Percentiles rank a stretch among this genome's conserved stretches.
Evolutionary conservation across 2,329 filamentous ascomycete genomes (phyloP).

Genomic region (Aspergillus carbonarius): DNA sequence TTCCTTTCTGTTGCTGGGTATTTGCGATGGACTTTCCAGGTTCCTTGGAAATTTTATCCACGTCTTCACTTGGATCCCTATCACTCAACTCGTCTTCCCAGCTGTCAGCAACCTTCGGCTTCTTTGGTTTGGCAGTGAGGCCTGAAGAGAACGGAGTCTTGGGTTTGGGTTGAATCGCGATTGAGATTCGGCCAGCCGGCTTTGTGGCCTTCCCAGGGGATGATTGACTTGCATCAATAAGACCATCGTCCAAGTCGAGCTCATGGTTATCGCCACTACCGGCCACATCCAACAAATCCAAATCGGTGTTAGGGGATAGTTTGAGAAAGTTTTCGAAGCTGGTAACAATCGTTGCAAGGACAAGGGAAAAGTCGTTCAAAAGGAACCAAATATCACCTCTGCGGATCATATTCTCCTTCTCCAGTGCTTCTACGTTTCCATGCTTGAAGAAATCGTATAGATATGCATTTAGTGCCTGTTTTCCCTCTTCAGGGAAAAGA

Average conservation of each 20-base stretch:
- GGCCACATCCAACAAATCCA: conserved; percentile 23
- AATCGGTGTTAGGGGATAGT: conserved; percentile 10
- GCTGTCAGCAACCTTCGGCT: conserved; percentile 18
- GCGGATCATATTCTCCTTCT: conserved; percentile 65
- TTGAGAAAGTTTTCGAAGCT: conserved; percentile 35
- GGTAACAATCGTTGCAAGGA: conserved; percentile 37
- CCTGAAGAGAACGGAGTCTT: neutral
- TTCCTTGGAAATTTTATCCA: neutral
- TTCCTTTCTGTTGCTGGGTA: neutral
- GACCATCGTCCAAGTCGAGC: conserved; percentile 18
- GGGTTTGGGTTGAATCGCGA: neutral
- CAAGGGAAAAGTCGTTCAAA: conserved; percentile 65
- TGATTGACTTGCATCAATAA: conserved; percentile 4
- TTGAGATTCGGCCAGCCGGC: neutral
- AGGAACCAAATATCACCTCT: conserved; percentile 69
- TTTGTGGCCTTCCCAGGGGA: neutral
- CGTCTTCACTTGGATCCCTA: neutral
- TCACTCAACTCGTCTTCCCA: conserved; percentile 25
- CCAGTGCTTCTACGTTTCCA: conserved; percentile 61
- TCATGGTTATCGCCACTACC: conserved; percentile 31
- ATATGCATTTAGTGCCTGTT: conserved; percentile 43
- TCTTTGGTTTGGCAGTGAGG: conserved; percentile 1
- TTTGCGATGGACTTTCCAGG: too few relatives aligned
- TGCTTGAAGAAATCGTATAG: conserved; percentile 77
- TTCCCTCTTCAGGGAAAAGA: conserved; percentile 57